These are phyloP conservation scores for Alloteropsis semialata DNA, from an alignment of 176 grass and related monocot genomes.

Conservation along the genomic window DNA sequence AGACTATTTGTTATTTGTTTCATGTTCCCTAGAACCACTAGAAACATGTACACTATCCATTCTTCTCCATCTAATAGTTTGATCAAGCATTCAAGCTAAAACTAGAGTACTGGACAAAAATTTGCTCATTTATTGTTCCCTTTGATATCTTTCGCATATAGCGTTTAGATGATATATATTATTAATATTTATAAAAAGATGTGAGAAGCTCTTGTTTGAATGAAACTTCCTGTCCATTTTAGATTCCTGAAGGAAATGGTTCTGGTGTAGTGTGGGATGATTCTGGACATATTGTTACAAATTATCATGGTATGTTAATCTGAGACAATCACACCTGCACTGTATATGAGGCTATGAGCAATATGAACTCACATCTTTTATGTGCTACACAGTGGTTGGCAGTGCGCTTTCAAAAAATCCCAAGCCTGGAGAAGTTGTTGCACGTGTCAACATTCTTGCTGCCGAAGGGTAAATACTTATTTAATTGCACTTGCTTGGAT, in stretches of 20 bases:
- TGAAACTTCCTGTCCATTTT: constrained; percentile 33
- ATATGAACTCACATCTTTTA: neutral
- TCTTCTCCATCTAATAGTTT: neutral
- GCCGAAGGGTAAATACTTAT: constrained; percentile 68
- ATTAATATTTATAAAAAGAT: constrained; percentile 3
- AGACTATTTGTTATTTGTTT: neutral
- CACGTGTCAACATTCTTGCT: constrained; percentile 92
- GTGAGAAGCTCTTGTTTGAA: constrained; percentile 19
- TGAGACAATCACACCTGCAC: neutral
- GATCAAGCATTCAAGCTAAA: constrained; percentile 12
- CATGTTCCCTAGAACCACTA: neutral
- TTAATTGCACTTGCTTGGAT: constrained; percentile 1
- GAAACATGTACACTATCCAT: neutral
- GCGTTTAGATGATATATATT: constrained; percentile 2
- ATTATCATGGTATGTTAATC: constrained; percentile 85
- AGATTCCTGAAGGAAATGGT: constrained; percentile 99
- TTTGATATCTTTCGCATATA: neutral
- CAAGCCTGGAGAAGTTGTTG: constrained; percentile 79
- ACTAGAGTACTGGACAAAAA: neutral
- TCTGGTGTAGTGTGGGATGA: constrained; percentile 97
- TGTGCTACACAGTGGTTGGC: constrained; percentile 60
- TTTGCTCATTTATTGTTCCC: neutral
- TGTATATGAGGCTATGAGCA: constrained; percentile 17
- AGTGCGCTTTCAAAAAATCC: constrained; percentile 90
- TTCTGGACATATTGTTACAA: constrained; percentile 88